Conservation (phyloP, 768 basidiomycete species). For the Rhizopogon sp. region DNA sequence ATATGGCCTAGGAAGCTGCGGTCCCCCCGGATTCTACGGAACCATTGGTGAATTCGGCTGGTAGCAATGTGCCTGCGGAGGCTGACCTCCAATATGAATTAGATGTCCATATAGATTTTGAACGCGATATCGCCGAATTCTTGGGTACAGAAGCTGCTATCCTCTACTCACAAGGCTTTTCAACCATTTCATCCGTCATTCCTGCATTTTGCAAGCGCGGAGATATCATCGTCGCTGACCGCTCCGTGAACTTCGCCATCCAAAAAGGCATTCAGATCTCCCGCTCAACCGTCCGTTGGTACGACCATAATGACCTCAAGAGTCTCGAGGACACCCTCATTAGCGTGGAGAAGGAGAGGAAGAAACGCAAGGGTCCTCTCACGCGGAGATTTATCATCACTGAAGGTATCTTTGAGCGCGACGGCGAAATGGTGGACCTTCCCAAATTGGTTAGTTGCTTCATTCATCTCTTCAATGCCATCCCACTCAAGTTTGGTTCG, state of each 20-base stretch:
- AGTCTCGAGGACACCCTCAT: constrained; percentile 87
- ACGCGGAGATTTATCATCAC: constrained; percentile 94
- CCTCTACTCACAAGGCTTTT: constrained; percentile 91
- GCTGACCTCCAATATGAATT: constrained; percentile 6
- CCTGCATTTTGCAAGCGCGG: constrained; percentile 97
- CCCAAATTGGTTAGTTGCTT: constrained; percentile 74
- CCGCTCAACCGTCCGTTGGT: constrained; percentile 90
- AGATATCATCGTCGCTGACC: constrained; percentile 96
- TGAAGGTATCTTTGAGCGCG: constrained; percentile 94
- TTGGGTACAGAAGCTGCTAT: constrained; percentile 86
- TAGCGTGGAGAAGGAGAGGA: constrained; percentile 80
- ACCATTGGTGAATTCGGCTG: constrained; percentile 65
- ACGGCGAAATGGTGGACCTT: constrained; percentile 88
- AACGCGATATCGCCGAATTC: constrained; percentile 87
- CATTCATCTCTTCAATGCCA: background rate
- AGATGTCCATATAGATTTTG: constrained; percentile 92
- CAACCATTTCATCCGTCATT: constrained; percentile 89
- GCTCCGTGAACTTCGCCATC: constrained; percentile 92
- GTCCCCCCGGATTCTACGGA: constrained; percentile 96
- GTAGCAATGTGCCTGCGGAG: background rate
- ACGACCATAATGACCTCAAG: constrained; percentile 91
- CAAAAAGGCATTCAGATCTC: constrained; percentile 96
- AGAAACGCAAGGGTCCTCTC: constrained; percentile 74
- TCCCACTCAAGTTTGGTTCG: background rate
- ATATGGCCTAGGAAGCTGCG: constrained; percentile 93